Percentiles rank a stretch among this genome's conserved stretches.
Evolutionary conservation across 768 basidiomycete species (phyloP).

Genomic region (Lactarius sp.): DNA sequence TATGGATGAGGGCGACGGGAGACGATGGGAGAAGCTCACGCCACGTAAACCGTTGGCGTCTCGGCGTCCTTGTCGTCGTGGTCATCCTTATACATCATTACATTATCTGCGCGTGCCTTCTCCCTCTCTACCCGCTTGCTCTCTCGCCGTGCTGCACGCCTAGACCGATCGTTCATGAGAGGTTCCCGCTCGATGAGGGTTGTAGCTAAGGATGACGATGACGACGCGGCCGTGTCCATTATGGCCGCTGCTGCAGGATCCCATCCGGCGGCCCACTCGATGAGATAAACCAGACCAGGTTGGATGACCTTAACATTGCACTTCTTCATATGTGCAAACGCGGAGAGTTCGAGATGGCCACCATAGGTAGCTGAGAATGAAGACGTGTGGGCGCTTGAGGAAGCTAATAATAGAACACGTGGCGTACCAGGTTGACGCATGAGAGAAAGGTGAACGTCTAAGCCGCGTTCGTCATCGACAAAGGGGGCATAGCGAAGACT

Average conservation of each 20-base stretch:
- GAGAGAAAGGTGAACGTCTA: conserved; percentile 63
- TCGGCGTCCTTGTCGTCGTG: conserved; percentile 26
- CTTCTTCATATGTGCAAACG: conserved; percentile 76
- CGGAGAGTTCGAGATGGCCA: conserved; percentile 89
- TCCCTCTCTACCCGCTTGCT: conserved; percentile 33
- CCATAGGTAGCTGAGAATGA: conserved; percentile 69
- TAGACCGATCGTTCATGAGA: conserved; percentile 39
- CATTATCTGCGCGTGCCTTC: conserved; percentile 23
- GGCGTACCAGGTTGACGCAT: conserved; percentile 74
- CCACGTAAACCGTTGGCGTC: conserved; percentile 66
- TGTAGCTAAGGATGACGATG: conserved; percentile 28
- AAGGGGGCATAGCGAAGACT: conserved; percentile 77
- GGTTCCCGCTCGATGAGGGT: conserved; percentile 28
- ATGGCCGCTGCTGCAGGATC: conserved; percentile 31
- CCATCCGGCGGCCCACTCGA: conserved; percentile 69
- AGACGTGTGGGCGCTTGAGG: conserved; percentile 7
- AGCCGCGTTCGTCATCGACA: conserved; percentile 78
- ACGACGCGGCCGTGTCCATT: conserved; percentile 26
- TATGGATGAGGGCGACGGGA: conserved; percentile 19
- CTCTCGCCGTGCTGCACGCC: conserved; percentile 40
- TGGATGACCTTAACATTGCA: conserved; percentile 89
- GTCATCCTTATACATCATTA: conserved; percentile 28
- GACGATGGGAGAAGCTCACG: conserved; percentile 48
- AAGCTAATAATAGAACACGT: conserved; percentile 20
- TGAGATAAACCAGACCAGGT: conserved; percentile 86